Evolutionary conservation across 1,284 basidiomycete genomes (phyloP).

Genomic region (Cryptococcus sp.): DNA sequence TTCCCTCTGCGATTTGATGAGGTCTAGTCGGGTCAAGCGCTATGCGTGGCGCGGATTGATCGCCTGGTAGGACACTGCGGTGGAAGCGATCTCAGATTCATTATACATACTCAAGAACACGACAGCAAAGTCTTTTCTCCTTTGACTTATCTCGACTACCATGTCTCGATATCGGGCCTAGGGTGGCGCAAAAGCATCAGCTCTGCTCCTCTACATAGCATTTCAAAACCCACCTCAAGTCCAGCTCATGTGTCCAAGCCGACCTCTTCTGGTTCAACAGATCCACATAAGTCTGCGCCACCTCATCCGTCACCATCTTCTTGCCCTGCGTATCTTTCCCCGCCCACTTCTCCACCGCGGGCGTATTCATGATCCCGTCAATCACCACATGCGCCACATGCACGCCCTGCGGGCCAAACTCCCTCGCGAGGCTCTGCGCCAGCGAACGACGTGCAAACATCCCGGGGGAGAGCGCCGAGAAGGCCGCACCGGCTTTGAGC

Average conservation of each 20-base stretch:
- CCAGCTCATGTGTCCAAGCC: slow-evolving; percentile 48
- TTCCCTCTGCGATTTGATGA: too few species aligned
- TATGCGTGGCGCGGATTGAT: too few species aligned
- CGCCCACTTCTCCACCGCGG: slow-evolving; percentile 20
- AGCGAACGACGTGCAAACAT: slow-evolving; percentile 42
- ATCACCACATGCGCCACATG: slow-evolving; percentile 51
- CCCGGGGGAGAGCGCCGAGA: slow-evolving; percentile 34
- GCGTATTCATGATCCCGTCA: slow-evolving; percentile 47
- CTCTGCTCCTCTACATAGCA: background rate
- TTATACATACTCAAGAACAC: background rate
- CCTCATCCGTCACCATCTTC: slow-evolving; percentile 21
- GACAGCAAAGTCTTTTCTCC: background rate
- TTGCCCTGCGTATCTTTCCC: slow-evolving; percentile 29
- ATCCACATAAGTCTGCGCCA: slow-evolving; percentile 36
- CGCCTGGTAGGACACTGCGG: too few species aligned
- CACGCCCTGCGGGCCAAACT: slow-evolving; percentile 50
- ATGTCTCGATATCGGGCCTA: slow-evolving; percentile 1
- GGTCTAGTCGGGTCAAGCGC: too few species aligned
- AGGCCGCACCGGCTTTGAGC: slow-evolving; percentile 30
- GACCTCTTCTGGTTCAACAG: slow-evolving; percentile 43
- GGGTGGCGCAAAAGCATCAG: background rate
- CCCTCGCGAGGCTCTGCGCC: slow-evolving; percentile 45
- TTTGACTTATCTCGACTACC: background rate
- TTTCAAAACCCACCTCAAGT: slow-evolving; percentile 33
- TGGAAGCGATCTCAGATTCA: too few species aligned